Evolutionary conservation across 139 green algal species (phyloP), one percentile per base, ranked within the genome.

Genomic region (Diplosphaera chodatii): DNA sequence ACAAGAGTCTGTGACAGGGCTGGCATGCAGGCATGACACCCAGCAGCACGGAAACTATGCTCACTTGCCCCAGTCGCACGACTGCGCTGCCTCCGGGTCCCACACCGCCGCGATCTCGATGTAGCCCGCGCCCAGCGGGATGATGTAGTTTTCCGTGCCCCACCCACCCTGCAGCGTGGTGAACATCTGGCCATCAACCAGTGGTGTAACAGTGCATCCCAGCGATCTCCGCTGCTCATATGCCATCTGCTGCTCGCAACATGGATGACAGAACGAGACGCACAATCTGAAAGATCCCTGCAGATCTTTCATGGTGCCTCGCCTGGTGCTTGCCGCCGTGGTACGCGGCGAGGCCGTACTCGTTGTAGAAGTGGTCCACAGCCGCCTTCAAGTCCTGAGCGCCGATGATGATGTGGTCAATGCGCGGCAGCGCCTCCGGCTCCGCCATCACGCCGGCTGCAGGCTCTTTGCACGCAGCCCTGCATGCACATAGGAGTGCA

Each of bases 341-440:
- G 32, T 74, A 74, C 0, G 32, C 30, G 1, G 69, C 56, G 23
- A 74, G 32, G 8, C 69, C 69, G 25, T 67, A 74, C 62, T 37
- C 62, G 62, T 74, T 37, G 31, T 63, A 74, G 31, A 74, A 34
- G 32, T 68, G n/a, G 0, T 74, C 31, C 18, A 34, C 69, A 33
- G 69, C 69, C 29, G 32, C 32, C 4, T 68, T 56, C 8, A 74
- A 16, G 27, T 74, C 69, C 56, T 74, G 66, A 23, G 55, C 55
- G 22, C 48, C 69, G 67, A 74, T 74, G 33, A 74, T 74, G 32
- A 74, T 74, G 33, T 74, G 69, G 41, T 74, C 69, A 4, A 74
- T 74, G 21, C 69, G 55, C 6, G 69, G 69, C 25, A 66, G 68
- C 48, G 16, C 48, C 48, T 59, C 48, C 13, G 13, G 13, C 48